Evolutionary conservation across 257 asterid species (phyloP).

Genomic region (Salvia miltiorrhiza): DNA sequence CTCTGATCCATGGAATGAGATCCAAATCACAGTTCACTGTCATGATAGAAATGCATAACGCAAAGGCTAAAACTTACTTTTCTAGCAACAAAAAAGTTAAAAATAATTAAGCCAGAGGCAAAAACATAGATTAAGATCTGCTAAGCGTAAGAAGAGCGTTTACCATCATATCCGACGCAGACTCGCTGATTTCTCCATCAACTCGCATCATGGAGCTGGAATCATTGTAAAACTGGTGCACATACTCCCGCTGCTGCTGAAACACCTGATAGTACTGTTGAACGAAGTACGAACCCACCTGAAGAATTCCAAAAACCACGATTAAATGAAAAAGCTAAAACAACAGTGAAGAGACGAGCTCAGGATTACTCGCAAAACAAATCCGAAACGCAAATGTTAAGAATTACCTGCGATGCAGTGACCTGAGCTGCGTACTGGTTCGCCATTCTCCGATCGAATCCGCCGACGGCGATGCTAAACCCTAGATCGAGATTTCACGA

Average conservation of each 20-base stretch:
- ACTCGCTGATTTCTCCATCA: conserved; percentile 55
- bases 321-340: not conserved
- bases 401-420: conserved; percentile 50
- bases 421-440: conserved; percentile 38
- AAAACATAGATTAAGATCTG: not conserved
- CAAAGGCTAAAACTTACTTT: not conserved
- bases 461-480: conserved; percentile 25
- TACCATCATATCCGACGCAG: conserved; percentile 66
- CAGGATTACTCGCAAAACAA: not conserved
- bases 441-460: conserved; percentile 42
- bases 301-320: not conserved
- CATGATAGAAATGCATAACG: not conserved
- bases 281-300: conserved; percentile 91
- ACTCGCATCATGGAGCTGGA: conserved; percentile 65
- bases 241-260: conserved; percentile 56
- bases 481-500: conserved; percentile 35
- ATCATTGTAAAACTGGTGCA: conserved; percentile 77
- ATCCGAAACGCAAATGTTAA: not conserved
- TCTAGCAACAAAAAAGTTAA: not conserved
- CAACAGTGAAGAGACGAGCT: not conserved
- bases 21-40: conserved; percentile 8
- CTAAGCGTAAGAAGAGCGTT: not conserved
- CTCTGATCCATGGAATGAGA: not conserved
- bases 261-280: conserved; percentile 78
- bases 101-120: not conserved